Conservation (phyloP, 495 filamentous ascomycete species). For the Monascus purpureus region DNA sequence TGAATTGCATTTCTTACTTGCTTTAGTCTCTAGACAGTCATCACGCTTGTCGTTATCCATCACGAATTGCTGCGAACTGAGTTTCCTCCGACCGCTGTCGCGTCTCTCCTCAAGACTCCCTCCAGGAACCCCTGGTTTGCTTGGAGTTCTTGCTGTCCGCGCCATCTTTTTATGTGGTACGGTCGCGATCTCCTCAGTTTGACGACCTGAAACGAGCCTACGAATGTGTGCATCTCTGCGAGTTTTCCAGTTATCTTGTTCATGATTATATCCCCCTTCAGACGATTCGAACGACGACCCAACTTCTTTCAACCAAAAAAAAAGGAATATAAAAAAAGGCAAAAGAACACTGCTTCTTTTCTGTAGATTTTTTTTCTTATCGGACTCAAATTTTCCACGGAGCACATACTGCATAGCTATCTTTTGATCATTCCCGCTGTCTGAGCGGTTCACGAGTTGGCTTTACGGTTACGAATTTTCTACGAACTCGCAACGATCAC, state of each 20-base stretch:
- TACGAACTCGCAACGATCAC: conserved; percentile 25
- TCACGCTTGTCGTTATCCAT: conserved; percentile 2
- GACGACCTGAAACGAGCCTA: conserved; percentile 49
- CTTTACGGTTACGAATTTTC: conserved; percentile 22
- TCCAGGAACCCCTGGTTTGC: too few relatives aligned
- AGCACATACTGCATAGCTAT: conserved; percentile 8
- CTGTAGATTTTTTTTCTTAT: conserved; percentile 3
- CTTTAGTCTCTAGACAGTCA: not conserved
- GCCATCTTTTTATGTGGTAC: too few relatives aligned
- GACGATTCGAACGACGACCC: too few relatives aligned
- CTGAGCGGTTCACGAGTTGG: too few relatives aligned
- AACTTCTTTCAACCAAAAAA: too few relatives aligned
- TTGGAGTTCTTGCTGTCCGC: too few relatives aligned
- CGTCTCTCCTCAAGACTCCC: too few relatives aligned
- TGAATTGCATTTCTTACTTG: conserved; percentile 1
- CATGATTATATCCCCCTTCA: too few relatives aligned
- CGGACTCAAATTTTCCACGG: conserved; percentile 10
- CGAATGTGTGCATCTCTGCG: conserved; percentile 29
- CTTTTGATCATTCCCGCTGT: too few relatives aligned
- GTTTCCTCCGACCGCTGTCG: conserved; percentile 13
- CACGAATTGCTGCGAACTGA: conserved; percentile 4
- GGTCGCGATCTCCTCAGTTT: conserved; percentile 24
- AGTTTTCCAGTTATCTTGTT: too few relatives aligned
- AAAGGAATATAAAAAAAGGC: too few relatives aligned
- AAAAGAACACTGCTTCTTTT: too few relatives aligned